Base-by-base conservation (phyloP, 306 rosid genomes). In the Acacia melanoxylon region DNA sequence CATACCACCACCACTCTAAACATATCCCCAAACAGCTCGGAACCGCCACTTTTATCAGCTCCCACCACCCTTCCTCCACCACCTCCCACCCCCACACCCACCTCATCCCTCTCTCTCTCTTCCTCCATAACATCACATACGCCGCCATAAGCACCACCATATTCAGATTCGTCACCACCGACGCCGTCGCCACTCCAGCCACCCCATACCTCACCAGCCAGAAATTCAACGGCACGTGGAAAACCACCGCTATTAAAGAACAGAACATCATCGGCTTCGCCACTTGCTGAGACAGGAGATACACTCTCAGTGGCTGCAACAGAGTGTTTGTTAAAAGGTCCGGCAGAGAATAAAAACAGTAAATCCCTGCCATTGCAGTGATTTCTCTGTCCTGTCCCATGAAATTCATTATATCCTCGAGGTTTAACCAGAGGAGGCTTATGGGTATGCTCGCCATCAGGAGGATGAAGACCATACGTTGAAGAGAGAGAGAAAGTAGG, bases 1-100 rank as follows among this genome's bases (percentile, higher is more conserved):
- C 99, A 31, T 95, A 95, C 99, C 99, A 95, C 99, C 99, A 95
- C 99, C 99, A 95, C 87, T 95, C 99, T 89, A 95, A 83, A 62
- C 99, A 95, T 58, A 95, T 95, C 67, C 94, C 96, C 25, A 95
- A 66, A 37, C 99, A 93, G 63, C 99, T 95, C 11, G 99, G 99
- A 17, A 95, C 91, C 0, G 99, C 98, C 80, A 95, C 65, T 49
- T 54, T 87, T 87, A 93, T 4, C 84, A 95, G 79, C 58, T 87
- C 24, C 93, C 97, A 35, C 85, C 85, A 20, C 72, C 83, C 74
- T 90, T 68, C 25, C 89, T 14, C 44, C 61, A n/a, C 17, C 40
- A 37, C 90, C 85, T 86, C 76, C 2, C 86, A 75, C 1, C 88
- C 84, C 52, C 75, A 70, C 35, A 70, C 71, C 94, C 93, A 89